Conservation (phyloP, 1,284 basidiomycete genomes). For the Chondrostereum purpureum region DNA sequence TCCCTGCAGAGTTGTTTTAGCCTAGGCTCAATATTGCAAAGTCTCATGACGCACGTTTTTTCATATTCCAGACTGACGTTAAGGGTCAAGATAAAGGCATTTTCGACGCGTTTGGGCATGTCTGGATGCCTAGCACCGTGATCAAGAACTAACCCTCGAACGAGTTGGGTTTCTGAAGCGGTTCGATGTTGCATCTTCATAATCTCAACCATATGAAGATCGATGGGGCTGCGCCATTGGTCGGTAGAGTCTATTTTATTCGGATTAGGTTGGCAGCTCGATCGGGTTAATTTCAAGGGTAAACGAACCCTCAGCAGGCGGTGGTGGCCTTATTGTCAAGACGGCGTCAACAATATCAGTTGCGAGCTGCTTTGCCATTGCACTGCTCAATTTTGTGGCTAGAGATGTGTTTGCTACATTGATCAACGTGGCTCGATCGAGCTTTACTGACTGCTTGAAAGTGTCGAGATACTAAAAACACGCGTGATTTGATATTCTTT, state of each 20-base stretch:
- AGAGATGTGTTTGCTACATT: slow-evolving; percentile 93
- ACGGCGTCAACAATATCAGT: slow-evolving; percentile 96
- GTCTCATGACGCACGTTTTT: slow-evolving; percentile 94
- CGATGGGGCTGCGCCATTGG: slow-evolving; percentile 83
- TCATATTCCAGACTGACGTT: slow-evolving; percentile 99
- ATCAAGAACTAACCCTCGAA: slow-evolving; percentile 92
- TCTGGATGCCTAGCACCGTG: slow-evolving; percentile 98
- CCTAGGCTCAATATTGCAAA: no score
- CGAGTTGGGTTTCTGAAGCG: slow-evolving; percentile 95
- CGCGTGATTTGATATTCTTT: slow-evolving; percentile 2
- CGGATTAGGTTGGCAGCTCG: slow-evolving; percentile 12
- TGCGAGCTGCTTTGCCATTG: slow-evolving; percentile 84
- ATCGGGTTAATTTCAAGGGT: slow-evolving; percentile 3
- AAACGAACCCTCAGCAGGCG: slow-evolving; percentile 48
- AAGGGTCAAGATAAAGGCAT: slow-evolving; percentile 91
- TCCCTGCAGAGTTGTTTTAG: no score
- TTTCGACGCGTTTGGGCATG: slow-evolving; percentile 98
- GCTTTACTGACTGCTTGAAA: slow-evolving; percentile 71
- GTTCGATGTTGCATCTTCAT: slow-evolving; percentile 99
- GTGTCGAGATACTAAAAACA: slow-evolving; percentile 85
- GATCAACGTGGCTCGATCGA: slow-evolving; percentile 89
- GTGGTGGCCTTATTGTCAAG: slow-evolving; percentile 76
- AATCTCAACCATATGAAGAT: slow-evolving; percentile 98
- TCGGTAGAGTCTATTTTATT: slow-evolving; percentile 46
- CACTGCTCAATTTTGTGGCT: slow-evolving; percentile 84